These are phyloP conservation scores for Trypanosoma platydactyli DNA, from an alignment of 208 protist genomes.

Conservation along the genomic window DNA sequence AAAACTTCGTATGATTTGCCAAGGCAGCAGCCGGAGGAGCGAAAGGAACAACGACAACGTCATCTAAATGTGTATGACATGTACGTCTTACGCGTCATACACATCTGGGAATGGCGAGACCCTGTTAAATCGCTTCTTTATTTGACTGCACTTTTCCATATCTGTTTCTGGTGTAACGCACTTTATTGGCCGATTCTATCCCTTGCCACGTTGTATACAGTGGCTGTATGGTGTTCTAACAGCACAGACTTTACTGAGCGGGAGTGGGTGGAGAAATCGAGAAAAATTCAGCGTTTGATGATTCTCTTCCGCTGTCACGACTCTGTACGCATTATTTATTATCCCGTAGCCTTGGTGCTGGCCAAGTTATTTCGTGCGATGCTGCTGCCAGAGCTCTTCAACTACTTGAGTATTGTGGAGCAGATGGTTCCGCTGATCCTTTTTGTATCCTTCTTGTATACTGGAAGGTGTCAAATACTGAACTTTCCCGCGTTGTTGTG, in stretches of 20 bases:
- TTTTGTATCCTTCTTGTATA: constrained; percentile 16
- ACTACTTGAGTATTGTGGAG: not conserved
- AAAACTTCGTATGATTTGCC: not conserved
- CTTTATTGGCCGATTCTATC: constrained; percentile 12
- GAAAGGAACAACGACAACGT: not conserved
- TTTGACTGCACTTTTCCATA: not conserved
- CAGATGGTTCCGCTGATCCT: not conserved
- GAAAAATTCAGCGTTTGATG: constrained; percentile 7
- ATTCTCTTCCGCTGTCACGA: constrained; percentile 2
- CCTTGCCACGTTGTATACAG: constrained; percentile 6
- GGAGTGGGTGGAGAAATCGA: not conserved
- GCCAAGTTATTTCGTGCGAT: constrained; percentile 3
- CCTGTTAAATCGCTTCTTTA: constrained; percentile 22
- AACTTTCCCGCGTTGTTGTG: too few relatives aligned
- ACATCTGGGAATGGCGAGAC: constrained; percentile 17
- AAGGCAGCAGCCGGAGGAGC: not conserved
- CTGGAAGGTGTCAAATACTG: not conserved
- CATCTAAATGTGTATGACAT: constrained; percentile 16
- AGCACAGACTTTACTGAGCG: not conserved
- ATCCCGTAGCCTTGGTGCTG: not conserved
- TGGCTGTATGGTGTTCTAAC: not conserved
- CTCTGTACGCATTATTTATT: constrained; percentile 4
- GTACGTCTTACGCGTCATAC: constrained; percentile 24
- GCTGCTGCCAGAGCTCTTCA: constrained; percentile 2
- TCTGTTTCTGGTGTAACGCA: not conserved